Base-by-base conservation (phyloP, 1,139 yeast species). In the Meyerozyma elateridarum region DNA sequence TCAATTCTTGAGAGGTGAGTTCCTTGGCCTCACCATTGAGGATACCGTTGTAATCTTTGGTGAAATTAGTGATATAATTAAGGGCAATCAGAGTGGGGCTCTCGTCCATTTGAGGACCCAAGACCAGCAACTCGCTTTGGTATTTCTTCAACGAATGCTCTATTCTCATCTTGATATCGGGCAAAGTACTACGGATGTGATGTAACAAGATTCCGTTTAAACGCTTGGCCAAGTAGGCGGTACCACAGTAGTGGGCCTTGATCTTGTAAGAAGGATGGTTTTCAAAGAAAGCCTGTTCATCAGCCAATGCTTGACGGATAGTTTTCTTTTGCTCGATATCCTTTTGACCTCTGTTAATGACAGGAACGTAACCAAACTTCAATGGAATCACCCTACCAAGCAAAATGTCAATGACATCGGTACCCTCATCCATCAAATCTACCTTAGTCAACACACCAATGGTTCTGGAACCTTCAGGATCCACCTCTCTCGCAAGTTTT, bases 401-500 rank as follows among this genome's bases (percentile, higher is more conserved):
- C 51, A 91, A 71, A 51, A 91, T 91, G 57, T 91, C 98, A 54
- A 88, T 82, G 28, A 91, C 98, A 61, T 91, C 98, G n/a, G 98
- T 91, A 43, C 98, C 98, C 56, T 87, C 81, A 56, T 91, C 98
- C 98, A 91, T 91, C 51, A 91, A 73, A 59, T 91, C 98, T 32
- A 91, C 95, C 60, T 91, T 91, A 22, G 98, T 91, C 51, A 91
- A 73, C 33, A 91, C 98, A 64, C 98, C 98, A 49, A 91, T 87
- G 21, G 98, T 91, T 64, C 98, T 76, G 13, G 84, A 61, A 33
- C 98, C 98, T 60, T 91, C 97, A 6, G 98, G 98, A 52, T 91
- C 98, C 30, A 91, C 97, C 59, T 91, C 98, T 51, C 97, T 76
- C 1, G 98, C 98, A 45, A 91, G 71, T 58, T 91, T 89, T 52